phyloP scores from a whole-genome alignment of 352 stramenopile species.

The Pythium dissimile region DNA sequence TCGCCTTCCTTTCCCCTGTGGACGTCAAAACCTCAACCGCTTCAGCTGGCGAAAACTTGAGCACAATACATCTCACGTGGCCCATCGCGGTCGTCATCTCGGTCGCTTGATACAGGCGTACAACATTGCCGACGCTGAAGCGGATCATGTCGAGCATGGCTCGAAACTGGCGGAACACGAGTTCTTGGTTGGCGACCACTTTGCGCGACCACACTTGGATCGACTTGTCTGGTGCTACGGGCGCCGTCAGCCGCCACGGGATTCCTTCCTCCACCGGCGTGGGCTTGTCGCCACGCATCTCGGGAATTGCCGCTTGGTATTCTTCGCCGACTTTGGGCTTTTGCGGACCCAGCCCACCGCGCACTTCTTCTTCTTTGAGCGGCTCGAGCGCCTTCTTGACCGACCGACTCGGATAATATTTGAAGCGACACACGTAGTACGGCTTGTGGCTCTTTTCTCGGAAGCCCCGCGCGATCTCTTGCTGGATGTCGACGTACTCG shows the following conservation, averaged over 20 bases:
- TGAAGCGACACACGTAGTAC: slow-evolving; percentile 77
- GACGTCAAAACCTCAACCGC: slow-evolving; percentile 55
- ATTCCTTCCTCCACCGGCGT: neutral
- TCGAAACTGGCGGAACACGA: slow-evolving; percentile 52
- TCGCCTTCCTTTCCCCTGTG: slow-evolving; percentile 39
- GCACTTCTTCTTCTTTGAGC: slow-evolving; percentile 70
- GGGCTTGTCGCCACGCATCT: slow-evolving; percentile 26
- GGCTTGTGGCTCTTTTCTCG: slow-evolving; percentile 53
- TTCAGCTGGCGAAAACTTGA: slow-evolving; percentile 40
- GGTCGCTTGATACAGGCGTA: slow-evolving; percentile 46
- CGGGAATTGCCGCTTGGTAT: slow-evolving; percentile 53
- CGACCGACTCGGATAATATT: slow-evolving; percentile 71
- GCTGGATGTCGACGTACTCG: slow-evolving; percentile 69
- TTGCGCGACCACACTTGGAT: slow-evolving; percentile 69
- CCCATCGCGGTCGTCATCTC: slow-evolving; percentile 30
- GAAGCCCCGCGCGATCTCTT: slow-evolving; percentile 67
- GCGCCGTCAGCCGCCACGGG: slow-evolving; percentile 13
- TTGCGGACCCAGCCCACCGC: slow-evolving; percentile 49
- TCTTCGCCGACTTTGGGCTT: slow-evolving; percentile 67
- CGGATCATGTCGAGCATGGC: slow-evolving; percentile 49
- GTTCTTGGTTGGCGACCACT: slow-evolving; percentile 37
- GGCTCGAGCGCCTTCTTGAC: slow-evolving; percentile 63
- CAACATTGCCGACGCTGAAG: slow-evolving; percentile 65
- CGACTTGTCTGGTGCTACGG: slow-evolving; percentile 6
- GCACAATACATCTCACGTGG: slow-evolving; percentile 62